Percentiles rank a stretch among this genome's conserved stretches.
phyloP scores from a whole-genome alignment of 345 rosid genomes.

The Barbarea vulgaris region DNA sequence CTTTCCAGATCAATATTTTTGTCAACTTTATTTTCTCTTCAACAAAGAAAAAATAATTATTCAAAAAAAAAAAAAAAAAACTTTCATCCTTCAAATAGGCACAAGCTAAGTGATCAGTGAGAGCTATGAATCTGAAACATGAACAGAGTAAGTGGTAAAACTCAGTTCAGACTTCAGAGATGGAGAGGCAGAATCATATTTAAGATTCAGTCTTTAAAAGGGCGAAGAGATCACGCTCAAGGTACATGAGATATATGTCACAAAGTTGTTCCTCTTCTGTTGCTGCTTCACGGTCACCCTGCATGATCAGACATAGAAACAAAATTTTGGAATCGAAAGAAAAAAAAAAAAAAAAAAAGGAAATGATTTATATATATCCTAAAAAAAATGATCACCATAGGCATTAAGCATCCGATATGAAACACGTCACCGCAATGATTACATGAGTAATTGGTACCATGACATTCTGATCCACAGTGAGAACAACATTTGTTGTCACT shows the following conservation, averaged over 20 bases:
- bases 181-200: neutral
- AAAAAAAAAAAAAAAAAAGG: too few relatives aligned
- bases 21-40: neutral
- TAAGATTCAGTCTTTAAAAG: neutral
- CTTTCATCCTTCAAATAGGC: neutral
- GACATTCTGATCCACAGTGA: neutral
- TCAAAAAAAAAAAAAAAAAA: neutral
- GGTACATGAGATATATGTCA: neutral
- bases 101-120: neutral
- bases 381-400: neutral
- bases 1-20: constrained; percentile 18
- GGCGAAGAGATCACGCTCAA: neutral
- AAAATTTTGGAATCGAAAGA: neutral
- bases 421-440: neutral
- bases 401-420: neutral
- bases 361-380: too few relatives aligned
- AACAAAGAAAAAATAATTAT: neutral
- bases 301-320: neutral
- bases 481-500: neutral
- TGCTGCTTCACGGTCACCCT: neutral
- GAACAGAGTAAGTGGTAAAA: neutral
- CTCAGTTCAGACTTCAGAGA: neutral
- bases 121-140: neutral
- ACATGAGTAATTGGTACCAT: neutral
- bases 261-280: neutral